Evolutionary conservation across 805 yeast genomes (phyloP), one percentile per base, ranked within the genome.

Genomic region (Kuraishia molischiana): DNA sequence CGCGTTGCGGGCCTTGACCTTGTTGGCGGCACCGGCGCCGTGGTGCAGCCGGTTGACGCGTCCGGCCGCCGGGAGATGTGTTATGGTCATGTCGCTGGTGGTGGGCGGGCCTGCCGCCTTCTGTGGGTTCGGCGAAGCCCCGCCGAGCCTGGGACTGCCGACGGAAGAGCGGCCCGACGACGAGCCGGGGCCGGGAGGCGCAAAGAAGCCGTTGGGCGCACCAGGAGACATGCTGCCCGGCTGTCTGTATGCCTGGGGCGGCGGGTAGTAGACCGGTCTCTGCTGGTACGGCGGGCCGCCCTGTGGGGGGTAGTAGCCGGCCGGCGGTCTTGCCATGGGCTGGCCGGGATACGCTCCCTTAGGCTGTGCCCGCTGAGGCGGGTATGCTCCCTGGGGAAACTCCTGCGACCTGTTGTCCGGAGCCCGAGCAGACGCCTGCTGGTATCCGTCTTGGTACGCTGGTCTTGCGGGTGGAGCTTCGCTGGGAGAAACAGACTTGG

Each of bases 1-100:
- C 2, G 85, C 84, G 37, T 75, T 69, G 47, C 86, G 67, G 33
- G 82, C 63, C 38, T 69, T 65, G 31, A 74, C 79, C 48, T 78
- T 75, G 46, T 73, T 73, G 26, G 63, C 56, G 19, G 53, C 50
- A 10, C 51, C 46, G 20, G 49, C 52, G 6, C 60, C 62, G 18
- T 70, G 71, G 45, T 70, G 76, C 5, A 69, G 46, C 44, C 61
- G 68, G 49, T 64, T 74, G 50, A 67, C 66, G 22, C 58, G 56
- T 18, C 50, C 58, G 4, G 67, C 61, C 4, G 66, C 46, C 4
- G 82, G 83, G 59, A 73, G 61, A 28, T 59, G 56, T 46, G 56
- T 60, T 50, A 74, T 57, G 3, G 77, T 61, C 35, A 58, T 42
- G 42, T 65, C 70, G 38, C 72, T 64, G 14, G 63, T 49, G 6